phyloP scores from a whole-genome alignment of 2,329 filamentous ascomycete species.

The Penicillium polonicum region DNA sequence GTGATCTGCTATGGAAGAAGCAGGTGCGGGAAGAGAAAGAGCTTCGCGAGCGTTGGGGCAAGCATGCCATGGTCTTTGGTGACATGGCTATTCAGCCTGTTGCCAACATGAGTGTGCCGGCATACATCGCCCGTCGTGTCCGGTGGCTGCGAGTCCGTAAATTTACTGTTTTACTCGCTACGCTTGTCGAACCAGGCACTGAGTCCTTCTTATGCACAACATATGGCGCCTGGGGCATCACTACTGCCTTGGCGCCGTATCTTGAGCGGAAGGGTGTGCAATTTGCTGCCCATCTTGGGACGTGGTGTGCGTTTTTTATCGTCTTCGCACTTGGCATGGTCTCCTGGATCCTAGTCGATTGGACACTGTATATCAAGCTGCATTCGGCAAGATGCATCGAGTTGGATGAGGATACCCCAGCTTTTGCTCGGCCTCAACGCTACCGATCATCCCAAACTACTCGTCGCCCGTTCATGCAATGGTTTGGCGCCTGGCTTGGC shows the following conservation, averaged over 20 bases:
- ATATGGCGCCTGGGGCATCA: constrained; percentile 76
- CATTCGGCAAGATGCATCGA: constrained; percentile 72
- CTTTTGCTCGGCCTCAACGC: constrained; percentile 62
- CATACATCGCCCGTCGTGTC: constrained; percentile 77
- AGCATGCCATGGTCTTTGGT: constrained; percentile 80
- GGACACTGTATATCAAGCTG: constrained; percentile 68
- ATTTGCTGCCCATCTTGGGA: constrained; percentile 55
- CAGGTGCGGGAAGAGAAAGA: constrained; percentile 39
- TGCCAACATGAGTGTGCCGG: constrained; percentile 70
- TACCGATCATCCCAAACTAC: constrained; percentile 39
- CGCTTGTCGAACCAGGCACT: constrained; percentile 87
- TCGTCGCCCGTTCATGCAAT: constrained; percentile 63
- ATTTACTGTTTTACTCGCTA: constrained; percentile 86
- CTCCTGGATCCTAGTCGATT: constrained; percentile 74
- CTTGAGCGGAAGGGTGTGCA: constrained; percentile 48
- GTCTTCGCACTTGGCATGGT: constrained; percentile 67
- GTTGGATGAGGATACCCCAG: constrained; percentile 68
- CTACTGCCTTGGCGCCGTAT: constrained; percentile 61
- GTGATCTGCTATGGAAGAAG: constrained; percentile 79
- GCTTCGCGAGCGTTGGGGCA: constrained; percentile 54
- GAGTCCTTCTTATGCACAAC: constrained; percentile 82
- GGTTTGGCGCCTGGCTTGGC: constrained; percentile 80
- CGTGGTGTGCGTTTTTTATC: constrained; percentile 64
- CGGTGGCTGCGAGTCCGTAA: constrained; percentile 93
- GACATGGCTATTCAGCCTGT: constrained; percentile 91